Evolutionary conservation across 1,284 basidiomycete genomes (phyloP).

Genomic region (Uromyces viciae-fabae): DNA sequence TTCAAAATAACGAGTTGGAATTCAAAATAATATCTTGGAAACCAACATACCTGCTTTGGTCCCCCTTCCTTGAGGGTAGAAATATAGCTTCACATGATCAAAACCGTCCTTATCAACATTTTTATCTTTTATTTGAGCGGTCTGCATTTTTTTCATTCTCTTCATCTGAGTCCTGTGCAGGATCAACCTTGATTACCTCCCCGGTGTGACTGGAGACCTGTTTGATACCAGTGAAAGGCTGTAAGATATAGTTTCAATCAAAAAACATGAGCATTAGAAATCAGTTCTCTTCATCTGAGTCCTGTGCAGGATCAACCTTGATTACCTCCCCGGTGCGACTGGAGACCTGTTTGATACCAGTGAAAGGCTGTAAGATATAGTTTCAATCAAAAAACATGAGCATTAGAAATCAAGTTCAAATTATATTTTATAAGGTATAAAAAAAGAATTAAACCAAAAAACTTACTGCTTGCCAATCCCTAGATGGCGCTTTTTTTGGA

Average conservation of each 20-base stretch:
- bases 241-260: background rate
- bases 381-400: too few relatives aligned
- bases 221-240: background rate
- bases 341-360: background rate
- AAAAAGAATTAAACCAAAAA: too few relatives aligned
- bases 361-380: background rate
- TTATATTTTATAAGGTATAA: too few relatives aligned
- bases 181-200: background rate
- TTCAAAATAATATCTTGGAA: background rate
- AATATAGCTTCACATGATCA: too few relatives aligned
- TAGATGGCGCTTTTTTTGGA: too few relatives aligned
- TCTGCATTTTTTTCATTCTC: background rate
- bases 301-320: background rate
- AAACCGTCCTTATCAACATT: background rate
- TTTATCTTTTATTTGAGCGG: background rate
- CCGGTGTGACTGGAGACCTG: background rate
- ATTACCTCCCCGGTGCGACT: background rate
- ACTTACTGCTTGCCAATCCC: too few relatives aligned
- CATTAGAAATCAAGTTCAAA: too few relatives aligned
- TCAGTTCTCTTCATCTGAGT: background rate
- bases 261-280: too few relatives aligned
- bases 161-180: background rate
- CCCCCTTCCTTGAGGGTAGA: too few relatives aligned
- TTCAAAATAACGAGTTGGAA: background rate
- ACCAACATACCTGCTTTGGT: too few relatives aligned